These are phyloP conservation scores for Emericellopsis cladophorae DNA, from an alignment of 2,329 filamentous ascomycete genomes.

Conservation along the genomic window DNA sequence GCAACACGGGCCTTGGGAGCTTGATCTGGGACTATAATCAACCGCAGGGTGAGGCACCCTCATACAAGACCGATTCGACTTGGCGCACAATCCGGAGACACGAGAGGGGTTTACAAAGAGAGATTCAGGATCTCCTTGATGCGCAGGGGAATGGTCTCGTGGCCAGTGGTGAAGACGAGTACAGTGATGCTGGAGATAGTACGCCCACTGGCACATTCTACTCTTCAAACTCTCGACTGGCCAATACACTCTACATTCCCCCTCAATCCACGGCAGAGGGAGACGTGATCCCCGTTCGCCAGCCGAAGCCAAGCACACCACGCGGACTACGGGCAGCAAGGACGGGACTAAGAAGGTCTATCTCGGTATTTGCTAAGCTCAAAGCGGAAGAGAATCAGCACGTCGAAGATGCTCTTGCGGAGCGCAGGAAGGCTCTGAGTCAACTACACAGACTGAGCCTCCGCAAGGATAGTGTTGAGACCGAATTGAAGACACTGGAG, in stretches of 20 bases:
- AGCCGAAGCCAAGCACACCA: conserved; percentile 35
- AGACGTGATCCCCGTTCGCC: conserved; percentile 46
- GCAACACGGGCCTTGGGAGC: conserved; percentile 8
- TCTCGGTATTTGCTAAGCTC: conserved; percentile 50
- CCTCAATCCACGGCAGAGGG: conserved; percentile 25
- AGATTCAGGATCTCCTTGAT: conserved; percentile 35
- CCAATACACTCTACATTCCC: conserved; percentile 27
- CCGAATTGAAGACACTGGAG: conserved; percentile 41
- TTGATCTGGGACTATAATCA: conserved; percentile 23
- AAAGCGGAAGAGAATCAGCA: conserved; percentile 57
- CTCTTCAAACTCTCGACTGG: conserved; percentile 26
- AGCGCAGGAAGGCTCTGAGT: conserved; percentile 43
- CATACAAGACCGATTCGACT: conserved; percentile 23
- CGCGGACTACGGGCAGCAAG: conserved; percentile 49
- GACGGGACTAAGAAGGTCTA: conserved; percentile 49
- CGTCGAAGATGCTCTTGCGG: conserved; percentile 41
- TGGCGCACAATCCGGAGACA: conserved; percentile 34
- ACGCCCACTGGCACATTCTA: conserved; percentile 27
- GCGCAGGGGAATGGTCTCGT: conserved; percentile 31
- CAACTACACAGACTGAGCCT: conserved; percentile 41
- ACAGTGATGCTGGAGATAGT: conserved; percentile 26
- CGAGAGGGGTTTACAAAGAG: conserved; percentile 29
- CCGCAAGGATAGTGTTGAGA: conserved; percentile 33
- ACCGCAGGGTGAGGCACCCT: conserved; percentile 4
- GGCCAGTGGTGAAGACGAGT: conserved; percentile 13